Percentiles rank a stretch among this genome's conserved stretches.
phyloP scores from a whole-genome alignment of 2,329 filamentous ascomycete species.

The Aulographum hederae region DNA sequence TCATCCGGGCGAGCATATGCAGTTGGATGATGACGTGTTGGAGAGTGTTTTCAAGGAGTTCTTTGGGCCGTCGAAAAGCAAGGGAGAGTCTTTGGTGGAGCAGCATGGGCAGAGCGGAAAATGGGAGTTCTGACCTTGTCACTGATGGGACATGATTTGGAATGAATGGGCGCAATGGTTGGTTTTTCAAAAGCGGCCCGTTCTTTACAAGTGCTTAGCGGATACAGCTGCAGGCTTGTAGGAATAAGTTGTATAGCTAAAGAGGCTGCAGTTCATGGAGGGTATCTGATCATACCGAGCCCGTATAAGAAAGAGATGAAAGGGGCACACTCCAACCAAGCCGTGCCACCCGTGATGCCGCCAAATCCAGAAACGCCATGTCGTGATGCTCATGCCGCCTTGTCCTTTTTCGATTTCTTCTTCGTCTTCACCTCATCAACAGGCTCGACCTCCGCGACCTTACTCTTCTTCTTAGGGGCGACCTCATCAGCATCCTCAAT shows the following conservation, averaged over 20 bases:
- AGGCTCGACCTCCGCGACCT: no score
- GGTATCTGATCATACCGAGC: no score
- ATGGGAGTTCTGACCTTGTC: not conserved
- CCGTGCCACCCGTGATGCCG: not conserved
- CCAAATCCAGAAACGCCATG: not conserved
- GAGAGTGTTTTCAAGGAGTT: constrained; percentile 46
- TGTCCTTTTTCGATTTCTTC: not conserved
- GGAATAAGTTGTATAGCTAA: no score
- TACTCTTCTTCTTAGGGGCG: not conserved
- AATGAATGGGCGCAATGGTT: not conserved
- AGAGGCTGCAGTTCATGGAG: no score
- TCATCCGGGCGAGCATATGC: constrained; percentile 68
- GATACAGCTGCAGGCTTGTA: no score
- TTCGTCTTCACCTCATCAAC: not conserved
- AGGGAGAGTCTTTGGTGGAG: not conserved
- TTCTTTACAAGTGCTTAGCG: no score
- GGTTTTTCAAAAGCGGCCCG: no score
- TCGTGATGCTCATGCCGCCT: not conserved
- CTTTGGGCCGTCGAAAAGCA: constrained; percentile 32
- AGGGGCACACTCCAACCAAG: not conserved
- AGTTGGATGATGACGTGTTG: constrained; percentile 48
- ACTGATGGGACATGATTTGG: not conserved
- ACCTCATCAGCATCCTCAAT: not conserved
- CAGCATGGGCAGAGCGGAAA: not conserved
- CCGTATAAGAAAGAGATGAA: no score